A percentile compares a stretch with the other conserved stretches of the same genome.
These are phyloP conservation scores for Chiua virens DNA, from an alignment of 768 basidiomycete genomes.

Conservation along the genomic window DNA sequence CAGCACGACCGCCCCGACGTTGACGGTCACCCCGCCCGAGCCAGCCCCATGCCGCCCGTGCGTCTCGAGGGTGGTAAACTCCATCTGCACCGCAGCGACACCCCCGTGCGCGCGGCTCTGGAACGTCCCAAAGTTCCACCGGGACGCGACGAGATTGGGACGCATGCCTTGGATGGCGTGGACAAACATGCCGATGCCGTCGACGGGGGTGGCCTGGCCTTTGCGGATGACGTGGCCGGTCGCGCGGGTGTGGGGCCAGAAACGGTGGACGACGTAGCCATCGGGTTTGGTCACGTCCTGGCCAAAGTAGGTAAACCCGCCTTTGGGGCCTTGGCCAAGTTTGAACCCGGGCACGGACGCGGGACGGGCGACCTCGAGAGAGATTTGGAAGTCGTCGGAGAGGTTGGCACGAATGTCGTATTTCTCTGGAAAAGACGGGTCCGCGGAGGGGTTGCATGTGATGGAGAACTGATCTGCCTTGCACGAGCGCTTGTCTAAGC, in stretches of 20 bases:
- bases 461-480: slow-evolving; percentile 85
- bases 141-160: slow-evolving; percentile 86
- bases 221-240: slow-evolving; percentile 68
- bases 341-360: slow-evolving; percentile 83
- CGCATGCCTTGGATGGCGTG: slow-evolving; percentile 99
- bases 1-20: slow-evolving; percentile 82
- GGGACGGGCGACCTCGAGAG: slow-evolving; percentile 70
- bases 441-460: slow-evolving; percentile 56
- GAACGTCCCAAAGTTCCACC: slow-evolving; percentile 97
- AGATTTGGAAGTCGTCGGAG: slow-evolving; percentile 76
- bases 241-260: slow-evolving; percentile 74
- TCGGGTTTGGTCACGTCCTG: slow-evolving; percentile 65
- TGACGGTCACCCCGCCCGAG: slow-evolving; percentile 82
- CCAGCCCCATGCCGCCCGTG: slow-evolving; percentile 80
- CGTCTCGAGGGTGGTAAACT: slow-evolving; percentile 80
- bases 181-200: slow-evolving; percentile 81
- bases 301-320: slow-evolving; percentile 90
- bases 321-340: slow-evolving; percentile 82
- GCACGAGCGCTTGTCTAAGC: slow-evolving; percentile 82
- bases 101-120: slow-evolving; percentile 71
- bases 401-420: slow-evolving; percentile 82
- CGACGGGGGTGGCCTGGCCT: slow-evolving; percentile 55
- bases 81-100: slow-evolving; percentile 91
- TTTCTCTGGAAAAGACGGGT: slow-evolving; percentile 64
- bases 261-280: slow-evolving; percentile 86